A percentile compares a stretch with the other conserved stretches of the same genome.
These are phyloP conservation scores for Zymoseptoria tritici DNA, from an alignment of 2,329 filamentous ascomycete genomes.

Conservation along the genomic window DNA sequence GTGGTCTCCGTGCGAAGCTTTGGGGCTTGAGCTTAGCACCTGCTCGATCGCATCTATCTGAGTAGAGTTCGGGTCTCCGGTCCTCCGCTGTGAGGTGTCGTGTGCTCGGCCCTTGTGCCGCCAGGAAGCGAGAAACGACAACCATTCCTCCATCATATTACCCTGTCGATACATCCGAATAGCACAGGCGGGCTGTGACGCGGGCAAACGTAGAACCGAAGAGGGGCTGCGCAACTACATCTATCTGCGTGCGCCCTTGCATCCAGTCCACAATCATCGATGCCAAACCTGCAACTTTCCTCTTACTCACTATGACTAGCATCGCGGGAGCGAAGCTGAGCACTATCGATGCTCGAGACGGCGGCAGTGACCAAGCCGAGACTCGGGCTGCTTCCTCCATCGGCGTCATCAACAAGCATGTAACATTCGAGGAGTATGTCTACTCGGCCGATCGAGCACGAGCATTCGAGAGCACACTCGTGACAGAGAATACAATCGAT, in stretches of 20 bases:
- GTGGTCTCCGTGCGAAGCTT: not conserved
- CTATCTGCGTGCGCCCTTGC: not conserved
- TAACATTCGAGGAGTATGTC: constrained; percentile 12
- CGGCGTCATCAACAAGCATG: constrained; percentile 2
- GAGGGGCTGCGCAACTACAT: not conserved
- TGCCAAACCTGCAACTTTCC: not conserved
- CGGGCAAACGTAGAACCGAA: not conserved
- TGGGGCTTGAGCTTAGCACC: not conserved
- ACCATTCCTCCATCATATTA: not conserved
- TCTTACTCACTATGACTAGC: not conserved
- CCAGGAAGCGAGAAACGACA: not conserved
- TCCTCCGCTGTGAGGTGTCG: not conserved
- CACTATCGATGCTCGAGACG: not conserved
- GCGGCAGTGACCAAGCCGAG: not conserved
- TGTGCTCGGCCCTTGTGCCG: not conserved
- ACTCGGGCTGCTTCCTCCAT: not conserved
- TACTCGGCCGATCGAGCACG: constrained; percentile 11
- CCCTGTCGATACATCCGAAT: not conserved
- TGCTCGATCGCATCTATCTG: not conserved
- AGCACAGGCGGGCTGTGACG: not conserved
- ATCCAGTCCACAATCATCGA: not conserved
- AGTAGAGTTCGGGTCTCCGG: not conserved
- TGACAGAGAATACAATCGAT: constrained; percentile 1
- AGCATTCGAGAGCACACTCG: constrained; percentile 9
- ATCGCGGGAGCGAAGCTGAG: not conserved